Evolutionary conservation across 345 rosid genomes (phyloP).

Genomic region (Eucalyptus cloeziana): DNA sequence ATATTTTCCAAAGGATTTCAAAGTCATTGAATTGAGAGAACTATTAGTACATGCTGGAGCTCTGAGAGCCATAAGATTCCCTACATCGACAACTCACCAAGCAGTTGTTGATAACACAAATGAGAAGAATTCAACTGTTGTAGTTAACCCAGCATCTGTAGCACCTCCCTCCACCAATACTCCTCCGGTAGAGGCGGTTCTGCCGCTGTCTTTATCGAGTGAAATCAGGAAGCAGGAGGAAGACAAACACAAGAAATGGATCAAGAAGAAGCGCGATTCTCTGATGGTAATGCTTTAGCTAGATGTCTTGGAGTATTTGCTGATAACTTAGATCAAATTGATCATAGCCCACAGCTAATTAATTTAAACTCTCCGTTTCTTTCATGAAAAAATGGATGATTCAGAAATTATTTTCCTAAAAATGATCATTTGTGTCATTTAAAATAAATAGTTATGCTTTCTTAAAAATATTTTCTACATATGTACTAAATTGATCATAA

Average conservation of each 20-base stretch:
- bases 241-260: background rate
- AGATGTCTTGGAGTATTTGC: background rate
- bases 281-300: background rate
- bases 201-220: accelerated
- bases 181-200: background rate
- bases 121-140: background rate
- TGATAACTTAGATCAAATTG: accelerated
- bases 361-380: accelerated
- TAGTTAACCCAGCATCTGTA: background rate
- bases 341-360: too few relatives aligned
- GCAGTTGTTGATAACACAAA: too few relatives aligned
- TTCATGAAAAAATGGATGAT: too few relatives aligned
- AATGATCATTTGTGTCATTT: too few relatives aligned
- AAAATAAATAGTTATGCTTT: too few relatives aligned
- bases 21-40: background rate
- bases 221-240: background rate
- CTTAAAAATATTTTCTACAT: too few relatives aligned
- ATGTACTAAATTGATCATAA: too few relatives aligned
- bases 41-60: background rate
- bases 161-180: background rate
- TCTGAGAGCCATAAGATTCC: background rate
- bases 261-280: background rate
- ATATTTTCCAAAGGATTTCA: background rate
- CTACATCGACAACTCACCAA: background rate
- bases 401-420: too few relatives aligned